Evolutionary conservation across 192 early-diverging fungal genomes (phyloP), one percentile per base, ranked within the genome.

Genomic region (Coemansia sp.): DNA sequence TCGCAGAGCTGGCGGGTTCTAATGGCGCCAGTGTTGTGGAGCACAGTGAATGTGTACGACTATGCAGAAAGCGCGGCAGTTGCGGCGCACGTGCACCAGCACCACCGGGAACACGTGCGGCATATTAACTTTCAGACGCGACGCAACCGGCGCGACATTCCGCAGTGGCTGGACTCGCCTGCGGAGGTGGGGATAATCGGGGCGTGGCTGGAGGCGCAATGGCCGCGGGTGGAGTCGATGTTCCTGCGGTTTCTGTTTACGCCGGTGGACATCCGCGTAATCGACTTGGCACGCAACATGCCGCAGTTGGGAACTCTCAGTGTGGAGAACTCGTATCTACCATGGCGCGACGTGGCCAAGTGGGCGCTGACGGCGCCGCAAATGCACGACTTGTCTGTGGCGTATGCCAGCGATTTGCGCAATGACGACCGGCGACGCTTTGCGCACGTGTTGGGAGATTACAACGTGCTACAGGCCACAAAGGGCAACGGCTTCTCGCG

Each of bases 281-380:
- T 82, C 53, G 79, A 82, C 52, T 56, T 82, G 4, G 64, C 57
- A 11, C 74, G 65, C 57, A 76, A 72, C 71, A 76, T 82, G 79
- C 74, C 79, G 24, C 17, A 14, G 19, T 60, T 82, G 57, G 42
- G 57, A 4, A 46, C 64, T 6, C 54, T 82, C 8, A 20, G 61
- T 0, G 79, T 82, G n/a, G 79, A 82, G n/a, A 82, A 82, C 74
- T 82, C 79, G 53, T 76, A 82, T 54, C 31, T 82, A 64, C 74
- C 79, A 5, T 82, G 79, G 79, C 79, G 79, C 29, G 79, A 82
- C 46, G 67, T 82, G 46, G 79, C 79, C 54, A 76, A 73, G 57
- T 82, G 79, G 79, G 79, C 79, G 32, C 36, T 74, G 65, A 54
- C 59, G 21, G 74, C 62, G 58, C 64, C 64, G 20, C 59, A 31